Evolutionary conservation across 768 basidiomycete species (phyloP), one percentile per base, ranked within the genome.

Genomic region (Lanmaoa pseudosensibilis): DNA sequence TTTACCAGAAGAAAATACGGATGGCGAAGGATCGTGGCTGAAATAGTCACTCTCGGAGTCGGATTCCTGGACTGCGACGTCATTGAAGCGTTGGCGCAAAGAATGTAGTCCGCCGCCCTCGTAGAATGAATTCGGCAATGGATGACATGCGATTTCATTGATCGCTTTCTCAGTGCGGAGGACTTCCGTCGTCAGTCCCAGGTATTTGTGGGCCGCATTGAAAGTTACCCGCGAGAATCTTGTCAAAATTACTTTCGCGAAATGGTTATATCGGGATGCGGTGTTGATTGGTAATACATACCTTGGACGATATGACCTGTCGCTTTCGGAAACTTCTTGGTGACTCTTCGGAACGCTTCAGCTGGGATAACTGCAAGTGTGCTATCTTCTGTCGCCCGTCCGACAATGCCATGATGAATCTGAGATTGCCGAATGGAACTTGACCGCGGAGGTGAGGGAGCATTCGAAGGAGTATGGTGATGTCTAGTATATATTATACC

Each of bases 281-380:
- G 50, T 3, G 33, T 15, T 21, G 33, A 56, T 0, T 23, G 37
- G 5, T 39, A 30, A 43, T 7, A 57, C 68, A 36, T 66, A 86
- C 94, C 93, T 83, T 95, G 92, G 0, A 97, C 93, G 56, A 98
- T 94, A 65, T 95, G 94, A 5, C 95, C 94, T 37, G 94, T 92
- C 4, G 97, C 94, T 66, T 98, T 98, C 0, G 97, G 97, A 64
- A 90, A 97, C 69, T 96, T 94, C 74, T 95, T 92, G 3, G 96
- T 98, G 39, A 99, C 76, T 48, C 94, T 80, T 53, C 89, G 80
- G 74, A 99, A 99, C 5, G 96, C 97, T 70, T 98, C 94, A 2
- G 97, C 96, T 25, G 97, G 97, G 53, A 99, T 98, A 11, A 99
- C 96, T n/a, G 96, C 97, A 19, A 99, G 77, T 2, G 97, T 98